Evolutionary conservation across 2,329 filamentous ascomycete genomes (phyloP), one percentile per base, ranked within the genome.

Genomic region (Leptosphaerulina australis): DNA sequence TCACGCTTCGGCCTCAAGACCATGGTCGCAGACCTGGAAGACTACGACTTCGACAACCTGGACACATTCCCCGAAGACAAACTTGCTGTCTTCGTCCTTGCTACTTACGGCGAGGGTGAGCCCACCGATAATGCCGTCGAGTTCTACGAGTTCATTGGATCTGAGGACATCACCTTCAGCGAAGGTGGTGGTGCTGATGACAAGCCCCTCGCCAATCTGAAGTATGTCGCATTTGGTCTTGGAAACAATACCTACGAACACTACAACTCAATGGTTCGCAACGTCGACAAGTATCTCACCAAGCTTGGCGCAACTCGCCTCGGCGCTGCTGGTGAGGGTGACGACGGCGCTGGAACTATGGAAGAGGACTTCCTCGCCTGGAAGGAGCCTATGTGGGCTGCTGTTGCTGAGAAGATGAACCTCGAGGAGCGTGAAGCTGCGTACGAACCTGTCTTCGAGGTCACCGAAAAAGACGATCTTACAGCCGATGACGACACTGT

Each of bases 231-330:
- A 49, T 99, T 99, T 67, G 94, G 94, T 68, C 85, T 99, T 29
- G 94, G 94, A 62, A 99, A 99, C 81, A 99, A 97, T 80, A 97
- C 94, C 21, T 99, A 99, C 73, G 94, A 99, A 73, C 94, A 99
- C 80, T 99, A 97, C 82, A 99, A 99, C 79, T 88, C 88, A 43
- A 96, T 99, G 91, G 92, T 99, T 53, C 91, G 93, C 73, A 90
- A 93, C 58, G 87, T 97, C 50, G 86, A 94, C 76, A 86, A 88
- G 72, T 86, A 86, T 55, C 79, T 99, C 51, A 81, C 85, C 68
- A 93, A 89, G 67, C 81, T 96, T 15, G 94, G 94, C 54, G 94
- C 89, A 10, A 82, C 86, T 68, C 84, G 91, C 61, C 90, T 99
- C 62, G 92, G 94, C 35, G 81, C 86, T 50, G 91, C 92, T 47